Evolutionary conservation across 371 early-diverging fungal genomes (phyloP).

Genomic region (Synchytrium microbalum): DNA sequence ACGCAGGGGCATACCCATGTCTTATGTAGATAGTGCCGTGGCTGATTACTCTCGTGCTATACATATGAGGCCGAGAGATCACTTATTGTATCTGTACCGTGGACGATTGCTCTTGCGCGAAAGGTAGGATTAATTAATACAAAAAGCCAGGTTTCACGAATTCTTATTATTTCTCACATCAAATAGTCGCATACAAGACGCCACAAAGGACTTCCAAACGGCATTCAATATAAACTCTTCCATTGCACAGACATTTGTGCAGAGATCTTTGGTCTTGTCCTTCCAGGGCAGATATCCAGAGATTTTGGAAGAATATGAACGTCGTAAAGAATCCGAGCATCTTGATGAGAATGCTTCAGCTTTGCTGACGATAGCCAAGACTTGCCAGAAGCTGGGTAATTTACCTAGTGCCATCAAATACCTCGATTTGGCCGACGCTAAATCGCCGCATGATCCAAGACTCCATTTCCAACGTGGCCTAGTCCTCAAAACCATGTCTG

Average conservation of each 20-base stretch:
- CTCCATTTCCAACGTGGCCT: constrained; percentile 42
- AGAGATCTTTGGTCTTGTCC: constrained; percentile 41
- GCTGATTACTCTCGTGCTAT: constrained; percentile 43
- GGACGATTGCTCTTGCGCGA: constrained; percentile 38
- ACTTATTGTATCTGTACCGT: constrained; percentile 39
- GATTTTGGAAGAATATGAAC: constrained; percentile 37
- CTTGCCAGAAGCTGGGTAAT: constrained; percentile 34
- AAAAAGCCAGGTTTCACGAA: background rate
- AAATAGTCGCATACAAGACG: constrained; percentile 33
- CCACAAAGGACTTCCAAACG: constrained; percentile 44
- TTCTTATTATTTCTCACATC: background rate
- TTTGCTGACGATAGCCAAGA: constrained; percentile 38
- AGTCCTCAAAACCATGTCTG: constrained; percentile 33
- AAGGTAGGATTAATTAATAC: constrained; percentile 18
- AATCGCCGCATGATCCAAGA: constrained; percentile 34
- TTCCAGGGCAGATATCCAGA: constrained; percentile 46
- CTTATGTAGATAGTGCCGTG: constrained; percentile 30
- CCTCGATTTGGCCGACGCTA: constrained; percentile 25
- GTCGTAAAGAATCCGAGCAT: constrained; percentile 25
- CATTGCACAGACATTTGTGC: constrained; percentile 47
- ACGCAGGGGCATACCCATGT: too few species aligned
- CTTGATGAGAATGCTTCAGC: constrained; percentile 31
- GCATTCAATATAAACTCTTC: constrained; percentile 47
- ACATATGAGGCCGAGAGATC: constrained; percentile 38
- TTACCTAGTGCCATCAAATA: constrained; percentile 34